A percentile compares a stretch with the other conserved stretches of the same genome.
Conservation (phyloP, 345 rosid species). For the Eucalyptus rudis region DNA sequence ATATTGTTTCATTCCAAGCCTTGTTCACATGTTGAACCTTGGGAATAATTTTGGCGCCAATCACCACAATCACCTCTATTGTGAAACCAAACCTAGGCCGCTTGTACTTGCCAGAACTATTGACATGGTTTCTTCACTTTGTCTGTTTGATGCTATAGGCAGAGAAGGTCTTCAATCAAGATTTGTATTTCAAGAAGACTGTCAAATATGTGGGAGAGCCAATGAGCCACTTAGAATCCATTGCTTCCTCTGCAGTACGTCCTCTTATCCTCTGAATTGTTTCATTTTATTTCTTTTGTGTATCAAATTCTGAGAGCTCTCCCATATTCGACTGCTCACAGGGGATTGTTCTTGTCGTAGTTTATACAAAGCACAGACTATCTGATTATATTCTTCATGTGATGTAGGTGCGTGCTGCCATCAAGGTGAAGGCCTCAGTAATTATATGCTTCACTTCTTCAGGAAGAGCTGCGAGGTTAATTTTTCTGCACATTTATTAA, state of each 20-base stretch:
- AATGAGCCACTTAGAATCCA: conserved; percentile 91
- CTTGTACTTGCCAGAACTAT: background rate
- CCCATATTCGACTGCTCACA: background rate
- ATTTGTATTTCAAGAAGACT: conserved; percentile 79
- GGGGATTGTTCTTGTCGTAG: background rate
- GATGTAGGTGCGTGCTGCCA: conserved; percentile 62
- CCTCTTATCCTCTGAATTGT: background rate
- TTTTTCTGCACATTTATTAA: background rate
- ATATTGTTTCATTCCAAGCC: background rate
- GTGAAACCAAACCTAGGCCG: background rate
- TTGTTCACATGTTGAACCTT: background rate
- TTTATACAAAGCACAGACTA: background rate
- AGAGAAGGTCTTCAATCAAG: conserved; percentile 94
- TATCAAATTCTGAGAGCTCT: background rate
- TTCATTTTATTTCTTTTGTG: background rate
- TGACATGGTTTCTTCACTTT: background rate
- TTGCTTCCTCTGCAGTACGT: conserved; percentile 95
- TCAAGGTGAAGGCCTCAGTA: conserved; percentile 68
- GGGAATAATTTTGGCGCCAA: background rate
- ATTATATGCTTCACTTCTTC: conserved; percentile 75
- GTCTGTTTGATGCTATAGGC: conserved; percentile 36
- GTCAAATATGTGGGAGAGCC: conserved; percentile 94
- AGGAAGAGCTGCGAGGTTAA: conserved; percentile 77
- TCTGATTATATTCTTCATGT: background rate
- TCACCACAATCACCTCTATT: background rate